Evolutionary conservation across 2,329 filamentous ascomycete species (phyloP).

Genomic region (Aureobasidium sp.): DNA sequence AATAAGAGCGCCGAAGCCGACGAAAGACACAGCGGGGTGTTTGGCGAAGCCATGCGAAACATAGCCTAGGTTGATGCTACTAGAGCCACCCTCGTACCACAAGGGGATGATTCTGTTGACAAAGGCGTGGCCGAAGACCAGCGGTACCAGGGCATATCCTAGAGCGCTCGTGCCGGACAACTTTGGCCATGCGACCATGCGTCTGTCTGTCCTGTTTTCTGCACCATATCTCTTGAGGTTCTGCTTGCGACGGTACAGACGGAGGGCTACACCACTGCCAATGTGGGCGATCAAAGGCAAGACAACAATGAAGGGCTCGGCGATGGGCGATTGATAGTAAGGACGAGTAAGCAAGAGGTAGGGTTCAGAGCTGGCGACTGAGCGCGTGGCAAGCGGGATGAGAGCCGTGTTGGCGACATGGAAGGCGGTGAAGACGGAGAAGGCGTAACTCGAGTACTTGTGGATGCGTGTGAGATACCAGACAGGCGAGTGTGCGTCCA

Average conservation of each 20-base stretch:
- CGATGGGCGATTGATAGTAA: conserved; percentile 75
- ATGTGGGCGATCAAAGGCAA: conserved; percentile 70
- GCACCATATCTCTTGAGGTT: conserved; percentile 69
- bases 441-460: conserved; percentile 81
- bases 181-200: conserved; percentile 54
- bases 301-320: conserved; percentile 71
- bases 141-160: conserved; percentile 60
- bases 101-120: conserved; percentile 71
- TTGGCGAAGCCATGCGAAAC: conserved; percentile 77
- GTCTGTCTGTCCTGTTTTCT: conserved; percentile 46
- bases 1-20: conserved; percentile 62
- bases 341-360: conserved; percentile 87
- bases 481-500: conserved; percentile 62
- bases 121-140: conserved; percentile 63
- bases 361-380: conserved; percentile 65
- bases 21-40: conserved; percentile 56
- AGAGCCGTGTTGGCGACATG: conserved; percentile 77
- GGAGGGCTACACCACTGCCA: conserved; percentile 64
- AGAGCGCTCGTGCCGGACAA: conserved; percentile 61
- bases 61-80: conserved; percentile 76
- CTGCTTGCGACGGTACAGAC: conserved; percentile 63
- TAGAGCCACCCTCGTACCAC: conserved; percentile 70
- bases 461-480: conserved; percentile 74
- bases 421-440: conserved; percentile 64
- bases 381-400: conserved; percentile 65